Conservation (phyloP, 2,329 filamentous ascomycete genomes). For the Aspergillus pseudoterreus region DNA sequence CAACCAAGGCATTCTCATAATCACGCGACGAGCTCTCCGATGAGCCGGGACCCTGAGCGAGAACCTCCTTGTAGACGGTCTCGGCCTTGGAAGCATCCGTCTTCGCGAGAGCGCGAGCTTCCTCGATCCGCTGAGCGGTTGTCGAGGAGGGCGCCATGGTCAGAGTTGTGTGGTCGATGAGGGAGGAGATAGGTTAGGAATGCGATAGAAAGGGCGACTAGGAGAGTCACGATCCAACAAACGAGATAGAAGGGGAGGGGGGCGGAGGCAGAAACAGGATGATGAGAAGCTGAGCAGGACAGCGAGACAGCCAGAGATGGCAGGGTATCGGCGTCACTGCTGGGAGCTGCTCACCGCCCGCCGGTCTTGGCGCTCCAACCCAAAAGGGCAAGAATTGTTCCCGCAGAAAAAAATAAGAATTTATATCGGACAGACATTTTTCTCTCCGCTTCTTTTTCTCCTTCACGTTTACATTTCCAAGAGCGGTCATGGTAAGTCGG, state of each 20-base stretch:
- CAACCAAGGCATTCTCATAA: slow-evolving; percentile 85
- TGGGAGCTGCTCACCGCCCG: slow-evolving; percentile 27
- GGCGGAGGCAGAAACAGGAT: slow-evolving; percentile 9
- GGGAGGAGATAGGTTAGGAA: background rate
- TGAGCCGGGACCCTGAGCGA: slow-evolving; percentile 77
- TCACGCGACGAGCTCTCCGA: slow-evolving; percentile 84
- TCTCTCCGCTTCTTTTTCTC: slow-evolving; percentile 10
- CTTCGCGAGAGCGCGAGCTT: slow-evolving; percentile 81
- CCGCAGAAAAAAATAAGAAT: slow-evolving; percentile 25
- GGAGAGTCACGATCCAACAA: background rate
- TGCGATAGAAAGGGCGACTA: background rate
- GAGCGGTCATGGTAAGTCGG: slow-evolving; percentile 27
- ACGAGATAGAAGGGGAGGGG: slow-evolving; percentile 4
- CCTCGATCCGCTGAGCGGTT: slow-evolving; percentile 67
- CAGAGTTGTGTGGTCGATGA: slow-evolving; percentile 12
- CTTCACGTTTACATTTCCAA: slow-evolving; percentile 7
- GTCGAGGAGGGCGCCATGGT: slow-evolving; percentile 50
- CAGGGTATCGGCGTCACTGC: slow-evolving; percentile 17
- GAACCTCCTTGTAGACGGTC: slow-evolving; percentile 81
- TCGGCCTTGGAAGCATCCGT: slow-evolving; percentile 80
- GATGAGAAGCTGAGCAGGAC: slow-evolving; percentile 3
- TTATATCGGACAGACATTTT: slow-evolving; percentile 4
- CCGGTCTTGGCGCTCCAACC: slow-evolving; percentile 26
- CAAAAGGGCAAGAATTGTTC: slow-evolving; percentile 14
- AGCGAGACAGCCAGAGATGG: background rate